phyloP scores from a whole-genome alignment of 805 yeast genomes.

The Nadsonia fulvescens region DNA sequence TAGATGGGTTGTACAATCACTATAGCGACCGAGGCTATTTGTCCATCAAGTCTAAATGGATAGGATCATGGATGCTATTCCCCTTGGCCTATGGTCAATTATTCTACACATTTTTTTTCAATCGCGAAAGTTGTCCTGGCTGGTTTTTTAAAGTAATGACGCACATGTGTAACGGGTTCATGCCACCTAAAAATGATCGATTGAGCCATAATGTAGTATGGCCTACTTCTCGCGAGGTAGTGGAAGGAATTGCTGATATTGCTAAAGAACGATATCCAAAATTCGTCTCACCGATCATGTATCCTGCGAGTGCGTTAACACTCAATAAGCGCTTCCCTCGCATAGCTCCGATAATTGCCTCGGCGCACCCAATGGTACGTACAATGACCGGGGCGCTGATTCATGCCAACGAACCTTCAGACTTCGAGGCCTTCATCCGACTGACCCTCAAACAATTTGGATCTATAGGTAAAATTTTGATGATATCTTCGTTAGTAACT shows the following conservation, averaged over 20 bases:
- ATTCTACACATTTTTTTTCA: conserved; percentile 18
- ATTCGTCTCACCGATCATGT: conserved; percentile 16
- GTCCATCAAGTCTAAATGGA: conserved; percentile 19
- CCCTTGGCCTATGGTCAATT: conserved; percentile 24
- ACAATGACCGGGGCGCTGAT: conserved; percentile 17
- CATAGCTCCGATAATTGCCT: conserved; percentile 13
- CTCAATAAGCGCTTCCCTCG: conserved; percentile 7
- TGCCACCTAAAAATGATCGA: conserved; percentile 15
- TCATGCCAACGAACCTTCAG: conserved; percentile 16
- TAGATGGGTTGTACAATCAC: conserved; percentile 19
- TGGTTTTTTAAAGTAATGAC: conserved; percentile 16
- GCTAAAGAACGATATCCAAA: conserved; percentile 17
- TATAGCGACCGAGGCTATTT: conserved; percentile 19
- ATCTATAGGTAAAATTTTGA: conserved; percentile 14
- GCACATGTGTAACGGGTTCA: conserved; percentile 15
- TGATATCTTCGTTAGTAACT: conserved; percentile 14
- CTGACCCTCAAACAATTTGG: conserved; percentile 13
- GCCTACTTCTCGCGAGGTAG: conserved; percentile 17
- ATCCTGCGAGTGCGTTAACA: conserved; percentile 12
- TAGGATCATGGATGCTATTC: conserved; percentile 23
- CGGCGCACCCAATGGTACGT: conserved; percentile 18
- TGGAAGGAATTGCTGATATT: conserved; percentile 17
- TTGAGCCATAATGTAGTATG: conserved; percentile 17
- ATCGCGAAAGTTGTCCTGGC: conserved; percentile 19
- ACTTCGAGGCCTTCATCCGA: conserved; percentile 12